phyloP scores from a whole-genome alignment of 345 rosid genomes.

The Crucihimalaya himalaica region DNA sequence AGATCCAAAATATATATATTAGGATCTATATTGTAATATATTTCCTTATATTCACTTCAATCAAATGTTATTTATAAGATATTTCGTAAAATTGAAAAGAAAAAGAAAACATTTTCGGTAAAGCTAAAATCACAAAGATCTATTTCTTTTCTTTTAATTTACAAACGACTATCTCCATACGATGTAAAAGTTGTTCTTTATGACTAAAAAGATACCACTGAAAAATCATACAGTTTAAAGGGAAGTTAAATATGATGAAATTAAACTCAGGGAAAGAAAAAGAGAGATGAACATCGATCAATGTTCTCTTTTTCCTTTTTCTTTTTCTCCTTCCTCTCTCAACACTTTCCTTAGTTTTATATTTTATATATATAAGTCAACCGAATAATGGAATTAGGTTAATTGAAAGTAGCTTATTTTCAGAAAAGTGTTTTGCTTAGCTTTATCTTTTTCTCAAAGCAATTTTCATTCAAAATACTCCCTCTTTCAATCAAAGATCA shows the following conservation, averaged over 20 bases:
- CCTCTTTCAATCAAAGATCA: background rate
- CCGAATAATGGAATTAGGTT: conserved; percentile 1
- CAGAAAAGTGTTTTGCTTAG: background rate
- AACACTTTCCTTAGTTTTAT: background rate
- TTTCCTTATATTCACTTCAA: too few relatives aligned
- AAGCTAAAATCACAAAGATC: background rate
- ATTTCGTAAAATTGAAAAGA: background rate
- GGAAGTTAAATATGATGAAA: conserved; percentile 20
- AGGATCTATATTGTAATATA: too few relatives aligned
- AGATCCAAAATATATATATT: too few relatives aligned
- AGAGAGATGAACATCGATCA: background rate
- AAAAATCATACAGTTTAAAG: conserved; percentile 11
- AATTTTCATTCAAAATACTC: conserved; percentile 7
- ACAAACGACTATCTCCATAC: background rate
- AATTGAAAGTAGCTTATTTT: background rate
- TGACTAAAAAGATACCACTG: conserved; percentile 3
- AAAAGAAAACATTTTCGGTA: background rate
- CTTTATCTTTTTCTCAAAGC: conserved; percentile 1
- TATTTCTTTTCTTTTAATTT: background rate
- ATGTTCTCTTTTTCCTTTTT: conserved; percentile 8
- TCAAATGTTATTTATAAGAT: too few relatives aligned
- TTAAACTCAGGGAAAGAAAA: background rate
- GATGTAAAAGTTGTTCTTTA: background rate
- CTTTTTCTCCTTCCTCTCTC: background rate
- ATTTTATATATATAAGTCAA: background rate